Base-by-base conservation (phyloP, 2,329 filamentous ascomycete species). In the Microdochium bolleyi region DNA sequence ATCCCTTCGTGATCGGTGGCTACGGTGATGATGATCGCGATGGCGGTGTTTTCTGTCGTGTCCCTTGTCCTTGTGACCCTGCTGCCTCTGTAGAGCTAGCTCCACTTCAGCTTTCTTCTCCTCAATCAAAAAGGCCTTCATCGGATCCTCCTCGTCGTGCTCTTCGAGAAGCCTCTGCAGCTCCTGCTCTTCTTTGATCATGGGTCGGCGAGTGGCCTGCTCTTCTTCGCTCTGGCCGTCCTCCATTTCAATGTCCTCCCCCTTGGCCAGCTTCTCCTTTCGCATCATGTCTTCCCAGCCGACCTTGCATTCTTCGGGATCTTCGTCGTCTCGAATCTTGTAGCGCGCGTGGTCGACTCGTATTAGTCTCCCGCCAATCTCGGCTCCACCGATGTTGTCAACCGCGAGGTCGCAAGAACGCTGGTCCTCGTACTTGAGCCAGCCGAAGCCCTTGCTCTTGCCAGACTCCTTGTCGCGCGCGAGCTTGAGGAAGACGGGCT, bases 391-490 rank as follows among this genome's bases (percentile, higher is more conserved):
- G 4, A 99, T 74, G 67, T 99, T 99, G 71, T 99, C 94, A 10
- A 99, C 95, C 0, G 95, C 94, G 44, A 99, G 74, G 70, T 97
- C 92, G 56, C 89, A 95, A 71, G 92, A 96, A 60, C 92, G 81
- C 74, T 99, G 94, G 70, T 99, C 92, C 68, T 99, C 94, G 70
- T 97, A 99, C 67, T 99, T 99, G 54, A 99, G 79, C 79, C 95
- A 99, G 2, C 88, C 91, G 66, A 97, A 99, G 0, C 94, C 94
- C 59, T 87, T 88, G 56, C 89, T 95, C 71, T 96, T 96, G 56
- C 94, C 94, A 0, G 92, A 95, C 67, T 97, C 95, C 66, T 94
- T 94, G 76, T 99, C 94, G 64, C 94, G 89, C 49, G 87, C 85
- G 13, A 99, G 82, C 62, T 96, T 95, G 54, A 99, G 79, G 71